Evolutionary conservation across 1,284 basidiomycete species (phyloP), one percentile per base, ranked within the genome.

Genomic region (Microbotryum lychnidis-dioicae): DNA sequence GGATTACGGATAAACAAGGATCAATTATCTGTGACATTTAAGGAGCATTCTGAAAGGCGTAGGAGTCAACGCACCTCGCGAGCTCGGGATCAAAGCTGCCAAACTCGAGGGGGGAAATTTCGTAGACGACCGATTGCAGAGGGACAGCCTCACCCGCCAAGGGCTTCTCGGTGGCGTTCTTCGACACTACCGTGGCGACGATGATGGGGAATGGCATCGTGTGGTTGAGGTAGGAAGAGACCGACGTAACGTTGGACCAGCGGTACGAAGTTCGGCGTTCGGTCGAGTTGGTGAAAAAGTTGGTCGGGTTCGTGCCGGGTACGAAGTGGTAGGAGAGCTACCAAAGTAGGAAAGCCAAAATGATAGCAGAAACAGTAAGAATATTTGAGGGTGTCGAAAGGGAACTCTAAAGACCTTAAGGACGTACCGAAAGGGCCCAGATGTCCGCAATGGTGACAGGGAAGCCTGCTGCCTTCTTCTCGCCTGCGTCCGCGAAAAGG

Each of bases 71-170:
- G 16, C 16, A 42, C 37, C 37, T 42, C 47, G 82, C 83, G 16
- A 86, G 73, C 61, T 74, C 77, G 6, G 84, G 84, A 69, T 86
- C 85, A 75, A 79, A 86, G 3, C 84, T 86, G 7, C 83, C 85
- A 60, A 84, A 78, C 66, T 86, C 85, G 64, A 82, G 70, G 8
- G 58, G 58, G 82, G 56, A 58, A 52, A 69, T 56, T 53, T 69
- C 67, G 54, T 64, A 69, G 29, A 63, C 63, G 12, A 64, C 64
- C 10, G 53, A 50, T 45, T 67, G 62, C 18, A 69, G 62, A 14
- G 62, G 61, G 37, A 46, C 44, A 10, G 23, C 31, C 1, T 7
- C 53, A 16, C 37, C 48, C 10, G 18, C 7, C 6, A 56, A 6
- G 27, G 56, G 56, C 27, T 57, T 54, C 16, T 37, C 54, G 9